These are phyloP conservation scores for Sechiopsis laciniata DNA, from an alignment of 306 rosid genomes.

Conservation along the genomic window DNA sequence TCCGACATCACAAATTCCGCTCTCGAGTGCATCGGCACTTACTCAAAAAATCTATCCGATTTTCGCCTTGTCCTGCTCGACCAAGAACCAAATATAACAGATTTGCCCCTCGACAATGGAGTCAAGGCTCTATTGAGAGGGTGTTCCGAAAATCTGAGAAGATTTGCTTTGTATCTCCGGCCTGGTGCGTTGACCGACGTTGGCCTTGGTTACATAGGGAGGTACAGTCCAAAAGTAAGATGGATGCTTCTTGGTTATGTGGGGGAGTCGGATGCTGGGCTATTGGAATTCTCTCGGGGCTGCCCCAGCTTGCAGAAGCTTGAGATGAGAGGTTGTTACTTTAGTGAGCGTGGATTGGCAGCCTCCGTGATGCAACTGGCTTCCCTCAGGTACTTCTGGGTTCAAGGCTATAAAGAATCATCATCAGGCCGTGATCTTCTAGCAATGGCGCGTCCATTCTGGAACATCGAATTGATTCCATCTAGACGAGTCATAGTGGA, in stretches of 20 bases:
- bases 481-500: conserved; percentile 33
- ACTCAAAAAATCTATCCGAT: conserved; percentile 70
- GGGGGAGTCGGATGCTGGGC: conserved; percentile 80
- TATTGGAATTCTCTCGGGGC: conserved; percentile 64
- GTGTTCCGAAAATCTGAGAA: conserved; percentile 58
- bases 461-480: conserved; percentile 88
- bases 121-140: conserved; percentile 78
- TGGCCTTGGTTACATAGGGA: conserved; percentile 75
- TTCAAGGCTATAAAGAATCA: conserved; percentile 78
- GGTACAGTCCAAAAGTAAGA: conserved; percentile 75
- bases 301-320: conserved; percentile 90
- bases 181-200: conserved; percentile 71
- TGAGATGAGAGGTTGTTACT: conserved; percentile 89
- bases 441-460: conserved; percentile 75
- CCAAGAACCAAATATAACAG: conserved; percentile 58
- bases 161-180: conserved; percentile 86
- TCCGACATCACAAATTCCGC: conserved; percentile 75
- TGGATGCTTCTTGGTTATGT: conserved; percentile 98
- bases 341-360: conserved; percentile 77
- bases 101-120: conserved; percentile 92
- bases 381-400: conserved; percentile 86
- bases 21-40: conserved; percentile 60
- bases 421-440: conserved; percentile 55
- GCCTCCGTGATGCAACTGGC: conserved; percentile 51
- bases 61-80: conserved; percentile 90